Conservation (phyloP, 2,329 filamentous ascomycete genomes). For the Penicillium hesseltinei region DNA sequence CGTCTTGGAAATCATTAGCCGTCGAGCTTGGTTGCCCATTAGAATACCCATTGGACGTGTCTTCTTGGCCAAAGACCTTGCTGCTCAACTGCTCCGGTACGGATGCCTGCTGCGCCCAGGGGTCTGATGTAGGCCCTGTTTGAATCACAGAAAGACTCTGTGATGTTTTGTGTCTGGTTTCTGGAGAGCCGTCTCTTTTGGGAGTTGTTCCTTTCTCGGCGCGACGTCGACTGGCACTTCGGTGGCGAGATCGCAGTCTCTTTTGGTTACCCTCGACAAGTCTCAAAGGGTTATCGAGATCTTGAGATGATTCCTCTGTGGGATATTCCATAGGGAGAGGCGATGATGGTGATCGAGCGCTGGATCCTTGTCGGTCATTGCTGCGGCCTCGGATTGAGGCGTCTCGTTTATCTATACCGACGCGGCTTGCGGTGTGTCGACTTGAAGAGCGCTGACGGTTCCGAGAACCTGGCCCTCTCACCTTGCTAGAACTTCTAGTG, state of each 20-base stretch:
- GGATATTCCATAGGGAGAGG: conserved; percentile 66
- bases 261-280: conserved; percentile 47
- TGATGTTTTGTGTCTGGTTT: conserved; percentile 41
- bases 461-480: conserved; percentile 46
- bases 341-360: conserved; percentile 71
- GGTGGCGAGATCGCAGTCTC: conserved; percentile 49
- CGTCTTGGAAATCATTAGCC: conserved; percentile 26
- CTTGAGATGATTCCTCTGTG: conserved; percentile 52
- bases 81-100: conserved; percentile 23
- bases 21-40: conserved; percentile 9
- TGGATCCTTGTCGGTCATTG: conserved; percentile 58
- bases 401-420: conserved; percentile 30
- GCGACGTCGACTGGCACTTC: conserved; percentile 51
- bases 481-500: conserved; percentile 49
- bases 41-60: conserved; percentile 4
- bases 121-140: background rate
- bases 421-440: conserved; percentile 41
- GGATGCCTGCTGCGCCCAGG: conserved; percentile 22
- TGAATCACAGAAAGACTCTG: conserved; percentile 31
- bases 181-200: conserved; percentile 48
- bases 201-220: conserved; percentile 44
- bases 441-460: conserved; percentile 43
- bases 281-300: conserved; percentile 60
- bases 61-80: conserved; percentile 11
- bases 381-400: conserved; percentile 57